phyloP scores from a whole-genome alignment of 345 rosid species.

The Syzygium aqueum region DNA sequence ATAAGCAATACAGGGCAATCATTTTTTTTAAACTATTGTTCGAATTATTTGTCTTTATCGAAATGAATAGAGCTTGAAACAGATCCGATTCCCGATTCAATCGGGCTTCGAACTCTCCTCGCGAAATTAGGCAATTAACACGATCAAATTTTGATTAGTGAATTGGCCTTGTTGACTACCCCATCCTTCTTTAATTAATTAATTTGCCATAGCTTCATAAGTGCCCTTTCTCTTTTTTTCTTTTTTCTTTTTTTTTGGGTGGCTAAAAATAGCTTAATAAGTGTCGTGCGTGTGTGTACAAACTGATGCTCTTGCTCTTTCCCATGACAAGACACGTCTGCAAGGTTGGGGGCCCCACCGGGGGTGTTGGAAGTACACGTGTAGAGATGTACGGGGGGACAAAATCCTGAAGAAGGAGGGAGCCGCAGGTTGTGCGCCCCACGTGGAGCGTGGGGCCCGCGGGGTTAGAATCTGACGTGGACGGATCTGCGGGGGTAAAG shows the following conservation, averaged over 20 bases:
- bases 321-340: background rate
- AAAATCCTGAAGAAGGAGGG: background rate
- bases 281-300: background rate
- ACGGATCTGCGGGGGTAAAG: background rate
- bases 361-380: background rate
- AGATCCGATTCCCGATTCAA: background rate
- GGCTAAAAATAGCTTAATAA: too few relatives aligned
- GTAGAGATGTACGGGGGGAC: background rate
- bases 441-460: background rate
- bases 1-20: rapidly evolving
- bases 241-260: too few relatives aligned
- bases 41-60: rapidly evolving
- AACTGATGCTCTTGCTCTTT: background rate
- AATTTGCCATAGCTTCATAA: background rate
- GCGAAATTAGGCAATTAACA: background rate
- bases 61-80: background rate
- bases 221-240: too few relatives aligned
- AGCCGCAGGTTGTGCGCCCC: background rate
- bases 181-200: background rate
- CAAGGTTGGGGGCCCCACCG: background rate
- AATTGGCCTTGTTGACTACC: background rate
- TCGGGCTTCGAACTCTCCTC: background rate
- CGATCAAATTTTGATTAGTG: background rate
- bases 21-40: background rate
- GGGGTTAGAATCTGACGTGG: background rate